Percentiles rank a stretch among this genome's conserved stretches.
phyloP scores from a whole-genome alignment of 768 basidiomycete species.

The Lentinula sp. region DNA sequence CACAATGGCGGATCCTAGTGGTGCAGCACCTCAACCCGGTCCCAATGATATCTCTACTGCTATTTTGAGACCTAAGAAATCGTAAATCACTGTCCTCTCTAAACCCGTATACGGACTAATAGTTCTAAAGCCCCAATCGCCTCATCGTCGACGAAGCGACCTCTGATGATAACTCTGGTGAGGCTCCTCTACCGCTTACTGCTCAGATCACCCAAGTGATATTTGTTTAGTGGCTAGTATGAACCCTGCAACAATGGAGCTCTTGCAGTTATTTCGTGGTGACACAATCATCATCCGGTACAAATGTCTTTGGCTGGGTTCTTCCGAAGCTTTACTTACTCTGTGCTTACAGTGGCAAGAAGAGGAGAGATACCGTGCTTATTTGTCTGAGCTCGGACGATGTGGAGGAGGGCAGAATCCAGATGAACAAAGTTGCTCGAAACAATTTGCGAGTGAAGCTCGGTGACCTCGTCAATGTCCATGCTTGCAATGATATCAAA shows the following conservation, averaged over 20 bases:
- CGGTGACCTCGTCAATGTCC: slow-evolving; percentile 92
- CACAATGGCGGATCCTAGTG: slow-evolving; percentile 74
- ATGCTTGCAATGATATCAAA: slow-evolving; percentile 96
- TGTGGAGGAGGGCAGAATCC: slow-evolving; percentile 96
- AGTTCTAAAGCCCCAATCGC: slow-evolving; percentile 76
- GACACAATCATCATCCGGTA: slow-evolving; percentile 95
- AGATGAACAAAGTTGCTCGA: slow-evolving; percentile 99
- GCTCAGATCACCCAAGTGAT: slow-evolving; percentile 10
- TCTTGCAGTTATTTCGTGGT: slow-evolving; percentile 88
- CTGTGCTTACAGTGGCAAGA: slow-evolving; percentile 70
- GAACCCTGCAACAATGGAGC: slow-evolving; percentile 96
- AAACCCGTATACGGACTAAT: slow-evolving; percentile 14
- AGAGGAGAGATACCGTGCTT: slow-evolving; percentile 94
- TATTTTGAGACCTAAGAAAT: slow-evolving; percentile 96
- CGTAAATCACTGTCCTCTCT: slow-evolving; percentile 43
- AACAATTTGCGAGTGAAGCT: slow-evolving; percentile 98
- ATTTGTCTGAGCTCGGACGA: slow-evolving; percentile 95
- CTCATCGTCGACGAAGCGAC: slow-evolving; percentile 94
- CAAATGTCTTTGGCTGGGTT: slow-evolving; percentile 12
- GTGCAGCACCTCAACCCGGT: slow-evolving; percentile 77
- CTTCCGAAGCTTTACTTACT: neutral
- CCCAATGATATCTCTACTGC: slow-evolving; percentile 91
- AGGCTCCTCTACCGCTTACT: slow-evolving; percentile 12
- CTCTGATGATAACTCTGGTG: slow-evolving; percentile 94
- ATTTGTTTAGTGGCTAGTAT: slow-evolving; percentile 73